Evolutionary conservation across 2,329 filamentous ascomycete genomes (phyloP), one percentile per base, ranked within the genome.

Genomic region (Eutypella sp.): DNA sequence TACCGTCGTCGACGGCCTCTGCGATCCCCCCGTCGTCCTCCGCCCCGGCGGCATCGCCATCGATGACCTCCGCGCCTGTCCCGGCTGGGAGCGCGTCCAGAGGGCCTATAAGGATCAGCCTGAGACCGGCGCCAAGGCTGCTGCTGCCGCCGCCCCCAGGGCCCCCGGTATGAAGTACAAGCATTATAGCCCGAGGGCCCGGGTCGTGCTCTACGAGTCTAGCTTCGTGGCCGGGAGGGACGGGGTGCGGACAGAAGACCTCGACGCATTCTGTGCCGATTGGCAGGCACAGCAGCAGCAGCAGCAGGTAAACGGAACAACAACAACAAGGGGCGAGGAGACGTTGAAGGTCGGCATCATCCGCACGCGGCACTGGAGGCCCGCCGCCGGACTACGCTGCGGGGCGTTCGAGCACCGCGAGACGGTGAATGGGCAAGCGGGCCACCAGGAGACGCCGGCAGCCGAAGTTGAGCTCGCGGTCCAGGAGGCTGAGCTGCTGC

Each of bases 141-240:
- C n/a, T n/a, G n/a, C n/a, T n/a, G n/a, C n/a, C n/a, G n/a, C n/a
- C n/a, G n/a, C 78, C 9, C 93, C 93, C 0, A 77, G 89, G 46
- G 93, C 93, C 1, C 93, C 93, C 0, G 93, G 93, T 1, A 99
- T 99, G 93, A 99, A 99, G 68, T 99, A 99, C 65, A 89, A 93
- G 62, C 93, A 99, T 64, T 99, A 99, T 61, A 95, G 91, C 37
- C 93, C 93, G 1, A 88, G 84, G 64, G 95, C 93, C 1, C 82
- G 77, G 39, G 91, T 99, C 2, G 72, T 95, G 13, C 73, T 97
- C 2, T 95, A 90, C 61, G 89, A 96, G 63, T 68, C 78, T 22
- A 65, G 60, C 31, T 69, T 61, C 63, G 50, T 49, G 11, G 55
- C 50, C 10, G 65, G 67, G 19, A 52, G 55, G 37, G 59, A 59